These are phyloP conservation scores for Alternaria incomplexa DNA, from an alignment of 2,329 filamentous ascomycete species.

Conservation along the genomic window DNA sequence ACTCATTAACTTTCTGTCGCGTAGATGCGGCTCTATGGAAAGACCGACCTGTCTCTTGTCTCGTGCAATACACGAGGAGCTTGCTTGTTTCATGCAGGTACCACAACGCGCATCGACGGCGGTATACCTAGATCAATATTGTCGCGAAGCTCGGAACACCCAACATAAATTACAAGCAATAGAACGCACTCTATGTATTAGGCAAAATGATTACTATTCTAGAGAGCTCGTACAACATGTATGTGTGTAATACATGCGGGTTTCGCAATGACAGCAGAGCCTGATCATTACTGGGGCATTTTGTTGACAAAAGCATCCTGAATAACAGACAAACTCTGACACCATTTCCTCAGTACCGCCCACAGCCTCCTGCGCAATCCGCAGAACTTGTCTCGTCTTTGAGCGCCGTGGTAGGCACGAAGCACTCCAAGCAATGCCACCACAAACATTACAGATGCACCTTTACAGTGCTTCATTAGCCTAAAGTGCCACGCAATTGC, in stretches of 20 bases:
- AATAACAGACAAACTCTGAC: too few species aligned
- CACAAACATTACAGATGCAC: not conserved
- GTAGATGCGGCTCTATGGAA: not conserved
- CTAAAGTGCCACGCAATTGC: slow-evolving; percentile 8
- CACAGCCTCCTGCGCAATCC: too few species aligned
- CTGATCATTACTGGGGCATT: not conserved
- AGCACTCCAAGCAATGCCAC: slow-evolving; percentile 2
- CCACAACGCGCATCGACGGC: not conserved
- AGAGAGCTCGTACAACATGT: not conserved
- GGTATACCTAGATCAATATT: not conserved
- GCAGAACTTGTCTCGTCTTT: too few species aligned
- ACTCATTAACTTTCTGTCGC: not conserved
- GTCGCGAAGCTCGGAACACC: not conserved
- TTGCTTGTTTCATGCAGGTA: slow-evolving; percentile 1
- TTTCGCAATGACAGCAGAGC: not conserved
- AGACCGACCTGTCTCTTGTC: not conserved
- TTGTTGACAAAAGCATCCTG: not conserved
- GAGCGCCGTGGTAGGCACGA: too few species aligned
- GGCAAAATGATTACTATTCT: not conserved
- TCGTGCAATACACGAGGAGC: not conserved
- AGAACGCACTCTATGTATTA: not conserved
- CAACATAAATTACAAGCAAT: not conserved
- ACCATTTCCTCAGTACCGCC: too few species aligned
- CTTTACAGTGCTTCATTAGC: not conserved
- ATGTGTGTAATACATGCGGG: not conserved